Evolutionary conservation across 139 green algal species (phyloP), one percentile per base, ranked within the genome.

Genomic region (Chlamydomonas incerta): DNA sequence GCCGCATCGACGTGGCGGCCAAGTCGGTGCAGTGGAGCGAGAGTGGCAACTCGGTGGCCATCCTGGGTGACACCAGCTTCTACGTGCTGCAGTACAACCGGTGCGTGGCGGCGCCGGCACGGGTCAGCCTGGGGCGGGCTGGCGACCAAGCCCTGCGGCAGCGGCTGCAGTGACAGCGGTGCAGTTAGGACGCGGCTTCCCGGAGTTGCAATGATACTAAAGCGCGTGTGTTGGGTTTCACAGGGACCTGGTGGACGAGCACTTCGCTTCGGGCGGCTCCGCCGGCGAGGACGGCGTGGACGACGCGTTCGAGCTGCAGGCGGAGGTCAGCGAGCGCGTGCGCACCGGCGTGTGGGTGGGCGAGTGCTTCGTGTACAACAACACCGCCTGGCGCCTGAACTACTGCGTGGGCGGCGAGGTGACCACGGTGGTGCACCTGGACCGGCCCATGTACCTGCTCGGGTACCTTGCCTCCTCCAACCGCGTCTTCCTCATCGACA

Each of bases 351-450:
- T 93, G 50, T 93, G 87, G 90, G 95, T 98, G 13, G 97, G 97
- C 47, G 98, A 99, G 91, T 99, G 98, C 94, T 99, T 99, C 86
- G 96, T 99, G 41, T 99, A 99, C 94, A 99, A 96, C 92, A 99
- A 99, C 91, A 90, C 93, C 0, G 92, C 95, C 0, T 99, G 96
- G 97, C 94, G 98, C n/a, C 93, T 99, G 70, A 98, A 98, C 92
- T 99, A 99, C 88, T 97, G 92, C 74, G 96, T 99, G 34, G 98
- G 98, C 66, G 97, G 98, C 9, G 98, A 99, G 92, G 55, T 60
- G 9, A 99, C 97, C 72, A 99, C 97, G 8, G 94, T 99, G 85
- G 97, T 93, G 87, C 98, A 99, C 90, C 88, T 99, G 74, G 98
- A 99, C 92, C 88, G 95, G 14, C 97, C 97, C 47, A 97, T 99